phyloP scores from a whole-genome alignment of 805 yeast genomes.

The Wickerhamomyces bovis region DNA sequence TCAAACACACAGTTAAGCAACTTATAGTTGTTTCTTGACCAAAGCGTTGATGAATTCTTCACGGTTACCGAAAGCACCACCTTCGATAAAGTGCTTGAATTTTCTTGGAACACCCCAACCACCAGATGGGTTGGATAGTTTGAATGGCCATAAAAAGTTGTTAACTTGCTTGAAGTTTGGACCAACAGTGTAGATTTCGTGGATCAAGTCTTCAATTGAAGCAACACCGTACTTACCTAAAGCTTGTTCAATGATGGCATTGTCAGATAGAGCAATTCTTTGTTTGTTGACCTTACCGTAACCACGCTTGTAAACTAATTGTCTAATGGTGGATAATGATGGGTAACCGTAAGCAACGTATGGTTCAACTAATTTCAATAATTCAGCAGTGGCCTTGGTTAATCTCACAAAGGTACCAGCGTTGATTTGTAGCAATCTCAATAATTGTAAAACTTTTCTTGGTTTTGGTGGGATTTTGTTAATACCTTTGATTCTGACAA shows the following conservation, averaged over 20 bases:
- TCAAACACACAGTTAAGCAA: constrained; percentile 5
- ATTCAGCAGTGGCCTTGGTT: constrained; percentile 92
- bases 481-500: constrained; percentile 98
- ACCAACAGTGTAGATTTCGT: constrained; percentile 94
- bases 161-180: constrained; percentile 98
- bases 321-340: constrained; percentile 83
- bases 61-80: constrained; percentile 98
- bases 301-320: constrained; percentile 96
- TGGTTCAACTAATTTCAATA: constrained; percentile 91
- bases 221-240: constrained; percentile 91
- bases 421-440: constrained; percentile 90
- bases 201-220: constrained; percentile 90
- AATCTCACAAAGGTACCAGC: constrained; percentile 92
- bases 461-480: constrained; percentile 98
- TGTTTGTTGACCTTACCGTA: constrained; percentile 95
- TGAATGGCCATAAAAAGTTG: constrained; percentile 98
- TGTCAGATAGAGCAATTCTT: constrained; percentile 86
- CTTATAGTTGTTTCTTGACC: constrained; percentile 47
- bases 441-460: constrained; percentile 94
- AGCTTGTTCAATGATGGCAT: constrained; percentile 79
- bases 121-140: constrained; percentile 93
- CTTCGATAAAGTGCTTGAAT: constrained; percentile 95
- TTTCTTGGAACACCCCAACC: constrained; percentile 97
- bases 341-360: constrained; percentile 98
- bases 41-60: constrained; percentile 92